These are phyloP conservation scores for Mycena citricolor DNA, from an alignment of 1,284 basidiomycete species.

Conservation along the genomic window DNA sequence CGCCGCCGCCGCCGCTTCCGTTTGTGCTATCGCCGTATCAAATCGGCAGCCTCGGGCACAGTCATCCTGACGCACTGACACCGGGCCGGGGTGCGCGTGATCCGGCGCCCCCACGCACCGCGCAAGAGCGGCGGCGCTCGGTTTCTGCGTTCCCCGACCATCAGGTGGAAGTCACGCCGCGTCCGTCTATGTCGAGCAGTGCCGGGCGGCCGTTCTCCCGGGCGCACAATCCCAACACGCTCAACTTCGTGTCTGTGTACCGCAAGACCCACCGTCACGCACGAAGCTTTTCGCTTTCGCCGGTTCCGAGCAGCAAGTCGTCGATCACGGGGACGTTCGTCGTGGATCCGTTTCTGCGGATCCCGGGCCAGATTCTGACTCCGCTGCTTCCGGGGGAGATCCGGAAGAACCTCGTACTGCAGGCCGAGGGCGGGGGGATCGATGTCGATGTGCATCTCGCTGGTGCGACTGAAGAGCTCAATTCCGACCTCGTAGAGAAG, in stretches of 20 bases:
- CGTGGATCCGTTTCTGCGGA: constrained; percentile 32
- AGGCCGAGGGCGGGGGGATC: constrained; percentile 42
- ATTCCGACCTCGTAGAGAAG: constrained; percentile 19
- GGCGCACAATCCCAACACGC: constrained; percentile 20
- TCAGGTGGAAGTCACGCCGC: no score
- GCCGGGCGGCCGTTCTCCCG: no score
- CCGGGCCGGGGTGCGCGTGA: no score
- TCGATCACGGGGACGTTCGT: constrained; percentile 33
- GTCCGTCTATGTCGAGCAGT: no score
- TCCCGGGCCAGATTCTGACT: constrained; percentile 30
- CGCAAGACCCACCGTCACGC: constrained; percentile 31
- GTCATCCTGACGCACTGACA: no score
- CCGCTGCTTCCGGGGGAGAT: constrained; percentile 23
- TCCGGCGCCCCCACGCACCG: no score
- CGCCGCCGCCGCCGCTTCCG: no score
- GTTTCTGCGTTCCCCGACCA: no score
- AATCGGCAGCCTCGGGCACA: no score
- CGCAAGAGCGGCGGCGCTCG: no score
- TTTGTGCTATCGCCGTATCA: no score
- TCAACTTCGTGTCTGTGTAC: constrained; percentile 32
- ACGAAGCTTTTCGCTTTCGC: constrained; percentile 18
- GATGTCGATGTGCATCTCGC: constrained; percentile 38
- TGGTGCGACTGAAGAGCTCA: no score
- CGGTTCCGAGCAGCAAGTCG: constrained; percentile 20
- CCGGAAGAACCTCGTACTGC: constrained; percentile 35